phyloP scores from a whole-genome alignment of 78 protist genomes.

The Dictyostelium capitatum region DNA sequence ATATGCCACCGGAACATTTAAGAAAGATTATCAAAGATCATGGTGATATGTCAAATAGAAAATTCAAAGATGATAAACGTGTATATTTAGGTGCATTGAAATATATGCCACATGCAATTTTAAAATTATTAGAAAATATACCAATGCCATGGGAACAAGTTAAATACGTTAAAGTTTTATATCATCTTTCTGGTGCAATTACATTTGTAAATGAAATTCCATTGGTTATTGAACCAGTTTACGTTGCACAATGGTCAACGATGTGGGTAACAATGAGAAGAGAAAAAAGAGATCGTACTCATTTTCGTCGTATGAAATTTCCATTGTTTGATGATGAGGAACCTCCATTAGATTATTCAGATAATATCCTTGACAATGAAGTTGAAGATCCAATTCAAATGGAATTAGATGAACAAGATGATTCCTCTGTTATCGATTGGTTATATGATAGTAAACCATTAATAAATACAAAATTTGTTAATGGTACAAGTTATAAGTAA shows the following conservation, averaged over 20 bases:
- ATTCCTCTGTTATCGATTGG: conserved; percentile 96
- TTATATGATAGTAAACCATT: conserved; percentile 98
- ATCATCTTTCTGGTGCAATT: conserved; percentile 99
- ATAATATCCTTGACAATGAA: conserved; percentile 97
- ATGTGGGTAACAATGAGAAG: conserved; percentile 99
- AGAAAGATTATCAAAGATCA: conserved; percentile 98
- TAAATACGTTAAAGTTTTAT: conserved; percentile 93
- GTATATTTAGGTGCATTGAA: conserved; percentile 99
- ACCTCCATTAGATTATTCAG: conserved; percentile 99
- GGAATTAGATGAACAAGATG: conserved; percentile 98
- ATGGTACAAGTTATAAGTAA: conserved; percentile 94
- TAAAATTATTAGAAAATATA: conserved; percentile 99
- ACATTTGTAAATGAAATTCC: conserved; percentile 99
- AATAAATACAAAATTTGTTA: conserved; percentile 81
- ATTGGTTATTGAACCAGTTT: conserved; percentile 98
- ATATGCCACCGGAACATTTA: conserved; percentile 99
- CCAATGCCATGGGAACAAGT: conserved; percentile 99
- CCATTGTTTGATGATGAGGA: conserved; percentile 99
- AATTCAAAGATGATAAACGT: conserved; percentile 98
- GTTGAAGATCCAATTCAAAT: conserved; percentile 97
- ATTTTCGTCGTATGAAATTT: conserved; percentile 98
- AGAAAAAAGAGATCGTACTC: conserved; percentile 99
- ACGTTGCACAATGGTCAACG: conserved; percentile 99
- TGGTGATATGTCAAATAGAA: conserved; percentile 98
- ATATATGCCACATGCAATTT: conserved; percentile 98